These are phyloP conservation scores for Torrubiella hemipterigena DNA, from an alignment of 2,329 filamentous ascomycete genomes.

Conservation along the genomic window DNA sequence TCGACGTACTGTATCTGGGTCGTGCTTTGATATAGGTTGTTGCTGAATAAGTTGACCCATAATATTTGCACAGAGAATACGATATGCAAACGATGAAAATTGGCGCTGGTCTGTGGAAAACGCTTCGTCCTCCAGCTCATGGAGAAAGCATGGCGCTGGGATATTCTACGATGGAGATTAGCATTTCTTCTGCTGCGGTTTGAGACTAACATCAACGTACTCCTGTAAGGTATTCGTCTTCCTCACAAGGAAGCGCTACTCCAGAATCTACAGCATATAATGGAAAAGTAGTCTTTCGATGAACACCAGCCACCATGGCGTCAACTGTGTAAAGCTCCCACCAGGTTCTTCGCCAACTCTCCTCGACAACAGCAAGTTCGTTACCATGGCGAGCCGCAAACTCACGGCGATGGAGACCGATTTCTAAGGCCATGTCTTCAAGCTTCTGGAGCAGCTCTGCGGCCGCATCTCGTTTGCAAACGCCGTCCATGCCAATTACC, in stretches of 20 bases:
- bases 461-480: conserved; percentile 57
- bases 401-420: conserved; percentile 59
- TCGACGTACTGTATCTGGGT: conserved; percentile 37
- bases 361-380: conserved; percentile 57
- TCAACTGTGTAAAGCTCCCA: conserved; percentile 74
- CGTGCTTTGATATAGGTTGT: conserved; percentile 35
- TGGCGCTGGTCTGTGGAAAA: conserved; percentile 56
- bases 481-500: conserved; percentile 66
- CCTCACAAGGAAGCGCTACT: conserved; percentile 69
- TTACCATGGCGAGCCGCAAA: conserved; percentile 56
- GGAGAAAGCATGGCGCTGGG: conserved; percentile 48
- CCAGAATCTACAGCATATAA: conserved; percentile 55
- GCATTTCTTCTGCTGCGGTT: too few species aligned
- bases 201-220: conserved; percentile 27
- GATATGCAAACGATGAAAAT: conserved; percentile 79
- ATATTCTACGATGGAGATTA: conserved; percentile 40
- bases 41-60: conserved; percentile 61
- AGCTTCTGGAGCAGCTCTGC: conserved; percentile 54
- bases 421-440: conserved; percentile 59
- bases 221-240: conserved; percentile 51
- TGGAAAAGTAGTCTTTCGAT: conserved; percentile 57
- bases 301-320: conserved; percentile 72
- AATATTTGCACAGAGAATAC: conserved; percentile 68
- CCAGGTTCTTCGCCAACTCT: conserved; percentile 82
- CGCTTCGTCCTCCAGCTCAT: conserved; percentile 62